Evolutionary conservation across 176 grass and related monocot genomes (phyloP).

Genomic region (Triticum dicoccoides): DNA sequence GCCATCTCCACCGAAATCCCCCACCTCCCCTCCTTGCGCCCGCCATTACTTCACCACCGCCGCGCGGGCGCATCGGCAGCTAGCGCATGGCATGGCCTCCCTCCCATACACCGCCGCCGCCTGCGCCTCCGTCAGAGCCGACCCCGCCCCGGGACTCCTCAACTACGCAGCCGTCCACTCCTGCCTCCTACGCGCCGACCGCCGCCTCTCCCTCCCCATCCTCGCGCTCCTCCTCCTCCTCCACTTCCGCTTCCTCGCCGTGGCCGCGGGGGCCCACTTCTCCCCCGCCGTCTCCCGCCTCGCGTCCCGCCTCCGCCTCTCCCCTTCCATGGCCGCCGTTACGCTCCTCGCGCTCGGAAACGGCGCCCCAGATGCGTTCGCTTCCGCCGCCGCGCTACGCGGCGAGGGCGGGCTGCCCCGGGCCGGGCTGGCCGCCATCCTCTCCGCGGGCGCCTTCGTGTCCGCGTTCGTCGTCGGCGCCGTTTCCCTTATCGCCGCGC

Average conservation of each 20-base stretch:
- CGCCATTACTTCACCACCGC: not conserved
- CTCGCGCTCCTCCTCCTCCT: constrained; percentile 52
- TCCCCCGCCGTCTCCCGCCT: constrained; percentile 67
- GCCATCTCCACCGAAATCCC: constrained; percentile 14
- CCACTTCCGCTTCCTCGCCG: constrained; percentile 74
- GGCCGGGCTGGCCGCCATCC: constrained; percentile 59
- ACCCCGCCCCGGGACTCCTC: constrained; percentile 41
- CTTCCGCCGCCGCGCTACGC: constrained; percentile 66
- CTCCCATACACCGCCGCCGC: not conserved
- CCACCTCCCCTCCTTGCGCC: not conserved
- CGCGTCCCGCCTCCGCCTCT: constrained; percentile 57
- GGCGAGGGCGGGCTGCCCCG: constrained; percentile 33
- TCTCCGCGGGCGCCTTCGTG: constrained; percentile 84
- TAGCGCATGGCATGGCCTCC: constrained; percentile 25
- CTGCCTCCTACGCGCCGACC: constrained; percentile 46
- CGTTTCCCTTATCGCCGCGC: constrained; percentile 60
- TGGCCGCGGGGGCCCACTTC: constrained; percentile 55
- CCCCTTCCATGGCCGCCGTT: constrained; percentile 81
- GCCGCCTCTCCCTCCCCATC: constrained; percentile 49
- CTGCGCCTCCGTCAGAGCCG: constrained; percentile 25
- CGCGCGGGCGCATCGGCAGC: not conserved
- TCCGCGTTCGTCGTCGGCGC: constrained; percentile 84
- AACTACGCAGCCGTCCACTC: constrained; percentile 66
- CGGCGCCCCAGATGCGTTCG: constrained; percentile 80
- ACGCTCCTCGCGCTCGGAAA: constrained; percentile 95